These are phyloP conservation scores for Sesbania bispinosa DNA, from an alignment of 306 rosid species.

Conservation along the genomic window DNA sequence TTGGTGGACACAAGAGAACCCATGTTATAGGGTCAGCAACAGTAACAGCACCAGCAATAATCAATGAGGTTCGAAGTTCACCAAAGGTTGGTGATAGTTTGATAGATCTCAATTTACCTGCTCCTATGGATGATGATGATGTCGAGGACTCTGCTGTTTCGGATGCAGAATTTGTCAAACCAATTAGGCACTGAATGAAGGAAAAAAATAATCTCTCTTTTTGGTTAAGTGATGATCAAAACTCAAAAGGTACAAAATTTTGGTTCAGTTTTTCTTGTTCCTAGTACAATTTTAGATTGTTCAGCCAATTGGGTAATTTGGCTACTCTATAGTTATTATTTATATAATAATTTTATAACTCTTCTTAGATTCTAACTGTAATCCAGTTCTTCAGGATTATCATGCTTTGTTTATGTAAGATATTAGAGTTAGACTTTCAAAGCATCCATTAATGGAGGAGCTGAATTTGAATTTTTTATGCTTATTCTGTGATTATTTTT, in stretches of 20 bases:
- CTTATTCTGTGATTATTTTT: constrained; percentile 4
- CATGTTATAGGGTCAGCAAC: constrained; percentile 52
- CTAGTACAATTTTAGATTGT: constrained; percentile 5
- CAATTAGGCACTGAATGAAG: neutral
- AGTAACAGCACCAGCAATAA: neutral
- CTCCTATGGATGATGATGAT: constrained; percentile 73
- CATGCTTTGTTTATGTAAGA: constrained; percentile 21
- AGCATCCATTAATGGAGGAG: constrained; percentile 32
- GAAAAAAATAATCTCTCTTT: too few species aligned
- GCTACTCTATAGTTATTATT: constrained; percentile 9
- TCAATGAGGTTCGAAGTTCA: neutral
- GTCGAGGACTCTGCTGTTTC: constrained; percentile 80
- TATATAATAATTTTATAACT: constrained; percentile 4
- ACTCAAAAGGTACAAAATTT: constrained; percentile 40
- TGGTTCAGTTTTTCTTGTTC: too few species aligned
- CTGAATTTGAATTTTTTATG: constrained; percentile 3
- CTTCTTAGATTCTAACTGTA: constrained; percentile 41
- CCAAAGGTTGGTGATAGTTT: constrained; percentile 35
- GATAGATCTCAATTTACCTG: constrained; percentile 95
- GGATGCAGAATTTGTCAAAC: constrained; percentile 67
- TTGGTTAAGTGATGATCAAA: too few species aligned
- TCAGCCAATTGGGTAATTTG: constrained; percentile 23
- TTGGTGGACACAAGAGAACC: constrained; percentile 96
- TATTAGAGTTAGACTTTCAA: too few species aligned
- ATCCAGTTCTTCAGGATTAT: constrained; percentile 34